A percentile compares a stretch with the other conserved stretches of the same genome.
Conservation (phyloP, 768 basidiomycete genomes). For the Psilocybe cyanescens region DNA sequence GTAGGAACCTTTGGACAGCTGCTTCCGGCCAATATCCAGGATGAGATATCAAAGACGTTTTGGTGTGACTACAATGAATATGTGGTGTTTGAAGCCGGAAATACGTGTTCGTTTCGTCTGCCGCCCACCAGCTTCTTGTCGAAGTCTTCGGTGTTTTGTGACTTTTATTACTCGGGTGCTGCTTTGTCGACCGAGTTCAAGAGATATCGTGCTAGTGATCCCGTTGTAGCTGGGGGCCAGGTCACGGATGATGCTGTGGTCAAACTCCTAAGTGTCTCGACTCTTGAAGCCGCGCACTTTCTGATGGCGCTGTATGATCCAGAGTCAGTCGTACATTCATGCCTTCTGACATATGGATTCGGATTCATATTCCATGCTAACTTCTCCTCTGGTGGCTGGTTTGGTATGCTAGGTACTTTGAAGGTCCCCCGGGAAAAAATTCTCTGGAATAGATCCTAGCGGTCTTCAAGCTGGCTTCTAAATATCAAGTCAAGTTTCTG, state of each 20-base stretch:
- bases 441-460: slow-evolving; percentile 9
- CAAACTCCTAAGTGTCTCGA: background rate
- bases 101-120: no score
- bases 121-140: no score
- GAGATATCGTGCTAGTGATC: background rate
- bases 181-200: no score
- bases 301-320: slow-evolving; percentile 23
- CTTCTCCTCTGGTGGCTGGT: background rate
- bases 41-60: no score
- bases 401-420: slow-evolving; percentile 18
- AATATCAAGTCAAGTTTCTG: slow-evolving; percentile 19
- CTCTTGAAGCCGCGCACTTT: slow-evolving; percentile 12
- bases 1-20: no score
- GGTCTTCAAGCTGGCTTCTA: slow-evolving; percentile 13
- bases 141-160: no score
- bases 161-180: no score
- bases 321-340: slow-evolving; percentile 14
- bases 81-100: no score
- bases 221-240: background rate
- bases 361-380: background rate
- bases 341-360: background rate
- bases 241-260: background rate
- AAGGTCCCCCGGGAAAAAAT: slow-evolving; percentile 12
- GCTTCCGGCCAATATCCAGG: no score
- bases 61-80: no score